phyloP scores from a whole-genome alignment of 2,329 filamentous ascomycete species.

The Dactylellina sp. region DNA sequence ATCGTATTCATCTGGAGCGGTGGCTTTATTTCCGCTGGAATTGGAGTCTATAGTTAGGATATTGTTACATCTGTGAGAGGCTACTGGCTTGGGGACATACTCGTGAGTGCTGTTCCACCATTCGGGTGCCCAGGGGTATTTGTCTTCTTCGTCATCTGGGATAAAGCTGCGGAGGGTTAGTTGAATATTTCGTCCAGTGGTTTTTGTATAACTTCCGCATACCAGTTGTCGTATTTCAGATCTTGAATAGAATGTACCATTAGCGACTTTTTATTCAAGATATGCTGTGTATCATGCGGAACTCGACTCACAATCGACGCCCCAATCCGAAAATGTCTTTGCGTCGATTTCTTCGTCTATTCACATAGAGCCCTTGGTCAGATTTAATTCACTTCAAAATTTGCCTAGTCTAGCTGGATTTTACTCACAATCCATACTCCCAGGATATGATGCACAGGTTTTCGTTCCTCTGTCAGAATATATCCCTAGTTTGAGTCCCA shows the following conservation, averaged over 20 bases:
- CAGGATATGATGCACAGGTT: constrained; percentile 72
- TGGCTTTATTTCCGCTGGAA: constrained; percentile 42
- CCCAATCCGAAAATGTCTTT: constrained; percentile 70
- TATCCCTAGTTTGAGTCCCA: constrained; percentile 74
- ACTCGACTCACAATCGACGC: constrained; percentile 70
- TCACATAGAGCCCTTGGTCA: too few relatives aligned
- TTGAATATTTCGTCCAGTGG: too few relatives aligned
- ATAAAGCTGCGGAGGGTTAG: too few relatives aligned
- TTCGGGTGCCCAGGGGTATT: constrained; percentile 54
- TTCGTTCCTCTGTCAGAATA: constrained; percentile 70
- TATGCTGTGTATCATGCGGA: too few relatives aligned
- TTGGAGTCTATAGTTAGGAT: constrained; percentile 57
- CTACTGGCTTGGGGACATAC: constrained; percentile 62
- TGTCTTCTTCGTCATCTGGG: constrained; percentile 47
- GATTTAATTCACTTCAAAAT: too few relatives aligned
- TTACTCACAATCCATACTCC: constrained; percentile 70
- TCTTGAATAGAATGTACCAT: constrained; percentile 62
- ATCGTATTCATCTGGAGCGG: constrained; percentile 67
- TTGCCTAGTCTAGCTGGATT: too few relatives aligned
- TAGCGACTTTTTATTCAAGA: too few relatives aligned
- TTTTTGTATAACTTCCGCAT: constrained; percentile 48
- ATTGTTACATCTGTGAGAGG: constrained; percentile 64
- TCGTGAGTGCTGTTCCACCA: constrained; percentile 50
- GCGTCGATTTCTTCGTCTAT: constrained; percentile 50
- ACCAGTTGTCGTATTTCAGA: constrained; percentile 72